phyloP scores from a whole-genome alignment of 2,329 filamentous ascomycete genomes.

The Apiospora koreana region DNA sequence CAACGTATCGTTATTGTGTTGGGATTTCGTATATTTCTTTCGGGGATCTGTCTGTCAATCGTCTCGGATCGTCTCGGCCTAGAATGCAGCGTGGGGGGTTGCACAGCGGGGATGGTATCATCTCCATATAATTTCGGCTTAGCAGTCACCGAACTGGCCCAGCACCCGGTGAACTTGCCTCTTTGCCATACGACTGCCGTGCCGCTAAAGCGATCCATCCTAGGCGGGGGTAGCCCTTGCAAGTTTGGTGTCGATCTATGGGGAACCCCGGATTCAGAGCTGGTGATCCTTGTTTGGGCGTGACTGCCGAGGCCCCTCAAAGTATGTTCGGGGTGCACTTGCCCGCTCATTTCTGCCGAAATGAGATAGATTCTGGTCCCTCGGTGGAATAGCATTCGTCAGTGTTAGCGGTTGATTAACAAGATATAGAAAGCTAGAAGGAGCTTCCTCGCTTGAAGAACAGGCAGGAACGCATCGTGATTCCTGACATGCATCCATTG shows the following conservation, averaged over 20 bases:
- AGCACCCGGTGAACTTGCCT: too few relatives aligned
- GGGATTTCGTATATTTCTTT: not conserved
- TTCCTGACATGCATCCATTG: not conserved
- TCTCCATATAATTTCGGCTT: not conserved
- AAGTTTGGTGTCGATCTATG: not conserved
- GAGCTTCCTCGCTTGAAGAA: not conserved
- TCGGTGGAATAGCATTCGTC: too few relatives aligned
- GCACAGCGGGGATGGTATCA: not conserved
- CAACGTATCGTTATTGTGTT: not conserved
- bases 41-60: too few relatives aligned
- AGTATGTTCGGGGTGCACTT: not conserved
- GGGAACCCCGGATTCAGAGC: not conserved
- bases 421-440: not conserved
- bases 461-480: not conserved
- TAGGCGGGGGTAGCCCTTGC: not conserved
- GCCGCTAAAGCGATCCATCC: not conserved
- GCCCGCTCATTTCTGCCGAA: not conserved
- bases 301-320: not conserved
- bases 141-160: not conserved
- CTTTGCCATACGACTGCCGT: not conserved
- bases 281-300: not conserved
- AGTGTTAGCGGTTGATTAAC: not conserved
- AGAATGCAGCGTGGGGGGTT: not conserved
- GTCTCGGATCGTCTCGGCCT: not conserved
- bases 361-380: accelerated